Evolutionary conservation across 306 rosid species (phyloP).

Genomic region (Boehmeria nivea): DNA sequence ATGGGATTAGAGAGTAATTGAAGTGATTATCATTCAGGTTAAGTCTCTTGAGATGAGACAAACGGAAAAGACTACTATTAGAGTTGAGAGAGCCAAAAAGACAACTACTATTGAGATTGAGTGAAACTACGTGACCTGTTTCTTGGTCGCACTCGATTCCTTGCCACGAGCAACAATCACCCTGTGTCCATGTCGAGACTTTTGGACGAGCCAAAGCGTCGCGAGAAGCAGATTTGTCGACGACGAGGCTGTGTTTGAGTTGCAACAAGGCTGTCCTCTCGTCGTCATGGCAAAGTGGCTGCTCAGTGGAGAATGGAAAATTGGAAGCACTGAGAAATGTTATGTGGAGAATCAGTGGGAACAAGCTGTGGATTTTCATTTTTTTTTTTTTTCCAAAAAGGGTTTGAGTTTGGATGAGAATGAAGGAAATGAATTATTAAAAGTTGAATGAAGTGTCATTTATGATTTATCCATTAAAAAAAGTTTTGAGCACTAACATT

Average conservation of each 20-base stretch:
- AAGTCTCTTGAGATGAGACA: conserved; percentile 12
- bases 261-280: conserved; percentile 6
- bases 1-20: conserved; percentile 15
- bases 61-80: conserved; percentile 9
- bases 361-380: too few relatives aligned
- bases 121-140: conserved; percentile 1
- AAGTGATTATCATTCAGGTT: conserved; percentile 10
- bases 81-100: conserved; percentile 16
- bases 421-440: too few relatives aligned
- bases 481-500: too few relatives aligned
- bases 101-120: conserved; percentile 16
- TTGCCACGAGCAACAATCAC: conserved; percentile 11
- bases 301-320: not conserved
- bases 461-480: too few relatives aligned
- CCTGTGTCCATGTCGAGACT: conserved; percentile 7
- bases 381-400: too few relatives aligned
- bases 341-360: not conserved
- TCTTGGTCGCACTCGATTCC: conserved; percentile 16
- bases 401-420: too few relatives aligned
- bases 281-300: conserved; percentile 5
- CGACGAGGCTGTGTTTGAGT: conserved; percentile 11
- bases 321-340: not conserved
- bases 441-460: too few relatives aligned
- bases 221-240: not conserved
- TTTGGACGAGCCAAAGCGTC: not conserved